A percentile compares a stretch with the other conserved stretches of the same genome.
Evolutionary conservation across 176 grass and related monocot species (phyloP).

Genomic region (Avena atlantica): DNA sequence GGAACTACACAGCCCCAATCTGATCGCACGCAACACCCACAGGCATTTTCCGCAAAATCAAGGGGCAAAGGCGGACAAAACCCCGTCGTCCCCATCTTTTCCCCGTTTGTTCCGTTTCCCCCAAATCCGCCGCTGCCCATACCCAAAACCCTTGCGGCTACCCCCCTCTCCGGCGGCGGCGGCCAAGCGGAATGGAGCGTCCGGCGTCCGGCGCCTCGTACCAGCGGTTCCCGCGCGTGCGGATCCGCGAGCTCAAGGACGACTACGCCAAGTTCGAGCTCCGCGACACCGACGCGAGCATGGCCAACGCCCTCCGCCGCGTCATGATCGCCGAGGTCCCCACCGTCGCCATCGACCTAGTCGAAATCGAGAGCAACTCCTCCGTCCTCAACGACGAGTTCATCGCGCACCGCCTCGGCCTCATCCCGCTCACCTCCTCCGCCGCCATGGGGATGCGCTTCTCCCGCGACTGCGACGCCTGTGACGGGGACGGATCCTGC

Average conservation of each 20-base stretch:
- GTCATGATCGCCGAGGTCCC: conserved; percentile 98
- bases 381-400: conserved; percentile 99
- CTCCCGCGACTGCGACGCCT: conserved; percentile 93
- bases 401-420: conserved; percentile 89
- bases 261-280: conserved; percentile 95
- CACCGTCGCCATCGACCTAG: conserved; percentile 91
- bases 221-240: conserved; percentile 81
- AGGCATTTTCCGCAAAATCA: background rate
- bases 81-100: background rate
- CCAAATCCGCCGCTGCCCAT: background rate
- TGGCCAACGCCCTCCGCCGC: conserved; percentile 92
- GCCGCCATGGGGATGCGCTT: conserved; percentile 93
- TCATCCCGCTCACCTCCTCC: conserved; percentile 89
- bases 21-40: background rate
- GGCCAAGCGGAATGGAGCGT: conserved; percentile 45
- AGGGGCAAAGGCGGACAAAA: background rate
- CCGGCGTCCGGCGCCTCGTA: conserved; percentile 52
- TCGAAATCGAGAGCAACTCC: conserved; percentile 92
- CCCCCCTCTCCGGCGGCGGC: background rate
- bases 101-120: conserved; percentile 7
- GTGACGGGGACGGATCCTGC: conserved; percentile 91
- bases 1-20: too few species aligned
- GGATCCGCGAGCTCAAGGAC: conserved; percentile 83
- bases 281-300: conserved; percentile 87
- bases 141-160: conserved; percentile 20